phyloP scores from a whole-genome alignment of 1,139 yeast genomes.

The Kurtzmaniella quercitrusa region DNA sequence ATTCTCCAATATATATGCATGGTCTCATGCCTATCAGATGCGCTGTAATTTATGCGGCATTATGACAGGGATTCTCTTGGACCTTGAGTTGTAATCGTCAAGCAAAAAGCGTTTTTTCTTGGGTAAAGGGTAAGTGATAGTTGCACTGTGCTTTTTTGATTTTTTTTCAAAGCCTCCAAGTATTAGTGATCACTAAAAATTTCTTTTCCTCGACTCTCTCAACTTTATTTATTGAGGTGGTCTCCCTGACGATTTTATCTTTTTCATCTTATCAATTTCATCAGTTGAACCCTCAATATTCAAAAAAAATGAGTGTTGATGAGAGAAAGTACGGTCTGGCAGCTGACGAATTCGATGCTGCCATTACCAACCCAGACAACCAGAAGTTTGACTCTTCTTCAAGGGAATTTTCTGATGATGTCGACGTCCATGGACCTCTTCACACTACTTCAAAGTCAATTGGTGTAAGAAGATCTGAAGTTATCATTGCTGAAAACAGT shows the following conservation, averaged over 20 bases:
- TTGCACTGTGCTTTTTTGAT: too few relatives aligned
- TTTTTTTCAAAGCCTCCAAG: not conserved
- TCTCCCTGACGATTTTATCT: not conserved
- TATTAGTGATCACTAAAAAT: not conserved
- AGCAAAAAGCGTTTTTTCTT: not conserved
- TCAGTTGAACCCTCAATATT: too few relatives aligned
- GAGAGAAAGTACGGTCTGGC: not conserved
- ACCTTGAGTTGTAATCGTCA: not conserved
- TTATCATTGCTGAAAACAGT: conserved; percentile 27
- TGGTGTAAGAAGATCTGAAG: conserved; percentile 33
- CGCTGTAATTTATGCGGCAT: not conserved
- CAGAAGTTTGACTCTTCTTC: not conserved
- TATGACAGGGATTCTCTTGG: not conserved
- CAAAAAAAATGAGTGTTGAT: not conserved
- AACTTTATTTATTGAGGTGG: not conserved
- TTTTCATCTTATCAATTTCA: too few relatives aligned
- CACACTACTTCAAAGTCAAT: conserved; percentile 22
- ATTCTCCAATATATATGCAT: not conserved
- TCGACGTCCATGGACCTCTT: not conserved
- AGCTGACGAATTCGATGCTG: not conserved
- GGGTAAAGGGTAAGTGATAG: not conserved
- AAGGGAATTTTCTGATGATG: not conserved
- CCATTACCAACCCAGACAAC: not conserved
- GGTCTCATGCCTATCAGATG: not conserved
- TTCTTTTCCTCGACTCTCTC: not conserved